Evolutionary conservation across 1,284 basidiomycete genomes (phyloP), one percentile per base, ranked within the genome.

Genomic region (Inonotus obliquus): DNA sequence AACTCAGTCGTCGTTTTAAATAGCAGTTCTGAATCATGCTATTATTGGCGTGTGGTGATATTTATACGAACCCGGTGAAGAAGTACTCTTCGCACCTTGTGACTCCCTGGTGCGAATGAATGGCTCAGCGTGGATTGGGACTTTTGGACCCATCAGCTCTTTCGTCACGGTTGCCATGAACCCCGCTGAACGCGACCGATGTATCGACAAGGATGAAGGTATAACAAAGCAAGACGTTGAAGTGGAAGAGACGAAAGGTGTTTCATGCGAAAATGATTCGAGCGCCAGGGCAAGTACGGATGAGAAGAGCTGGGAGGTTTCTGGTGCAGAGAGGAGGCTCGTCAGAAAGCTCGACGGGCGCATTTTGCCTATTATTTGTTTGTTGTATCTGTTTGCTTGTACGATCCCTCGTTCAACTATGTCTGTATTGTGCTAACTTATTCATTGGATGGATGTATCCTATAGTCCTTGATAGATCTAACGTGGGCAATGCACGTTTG

Each of bases 331-430:
- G 71, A 76, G 72, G 65, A 74, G 69, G 44, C 76, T 91, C 3
- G 77, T 91, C 29, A 77, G 82, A 67, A 89, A 86, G 69, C 75
- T 91, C 56, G 89, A 91, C 68, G 61, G 67, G 62, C 78, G 87
- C 23, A 89, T 91, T 54, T 73, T 91, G 59, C 88, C 87, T 41
- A 82, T 91, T 58, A 76, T 82, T 1, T 90, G 87, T 67, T 69
- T 89, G 25, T 78, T 91, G 39, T 91, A 91, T 67, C 76, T 91
- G 38, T 89, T 87, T 70, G 86, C 88, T 23, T 91, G 87, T 87
- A 63, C 69, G 85, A n/a, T n/a, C n/a, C n/a, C n/a, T n/a, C 49
- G 25, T 38, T 41, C 3, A 52, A 13, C 52, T 32, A 9, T 25
- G 19, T n/a, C 14, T 29, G 2, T 21, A 17, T 45, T 25, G 41